These are phyloP conservation scores for Leishmania tropica DNA, from an alignment of 208 protist species.

Conservation along the genomic window DNA sequence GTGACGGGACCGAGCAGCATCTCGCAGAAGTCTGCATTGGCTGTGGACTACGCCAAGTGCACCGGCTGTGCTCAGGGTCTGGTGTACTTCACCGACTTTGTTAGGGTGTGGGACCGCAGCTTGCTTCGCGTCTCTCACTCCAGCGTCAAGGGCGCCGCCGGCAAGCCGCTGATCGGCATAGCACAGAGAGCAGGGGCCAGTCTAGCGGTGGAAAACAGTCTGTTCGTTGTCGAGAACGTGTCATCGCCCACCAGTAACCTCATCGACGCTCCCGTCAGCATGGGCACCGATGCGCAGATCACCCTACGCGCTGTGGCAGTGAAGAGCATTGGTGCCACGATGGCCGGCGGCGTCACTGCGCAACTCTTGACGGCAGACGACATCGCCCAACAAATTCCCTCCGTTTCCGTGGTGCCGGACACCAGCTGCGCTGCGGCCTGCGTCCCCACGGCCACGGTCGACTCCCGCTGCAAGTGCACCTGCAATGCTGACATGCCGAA, in stretches of 20 bases:
- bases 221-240: conserved; percentile 8
- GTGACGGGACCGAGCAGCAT: neutral
- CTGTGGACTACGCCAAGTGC: conserved; percentile 11
- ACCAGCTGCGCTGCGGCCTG: conserved; percentile 6
- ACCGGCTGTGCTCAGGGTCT: conserved; percentile 6
- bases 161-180: conserved; percentile 4
- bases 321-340: neutral
- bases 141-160: neutral
- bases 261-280: neutral
- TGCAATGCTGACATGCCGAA: conserved; percentile 3
- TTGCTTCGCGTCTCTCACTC: conserved; percentile 9
- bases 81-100: conserved; percentile 1
- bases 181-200: neutral
- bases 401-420: neutral
- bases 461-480: neutral
- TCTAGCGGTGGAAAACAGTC: neutral
- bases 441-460: neutral
- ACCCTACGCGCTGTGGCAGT: neutral
- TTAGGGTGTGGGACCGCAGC: neutral
- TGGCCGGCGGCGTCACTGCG: neutral
- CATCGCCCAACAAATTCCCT: conserved; percentile 3
- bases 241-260: conserved; percentile 1
- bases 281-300: neutral
- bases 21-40: neutral
- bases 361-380: neutral